Base-by-base conservation (phyloP, 129 eudicot species). In the Escallonia herrerae region DNA sequence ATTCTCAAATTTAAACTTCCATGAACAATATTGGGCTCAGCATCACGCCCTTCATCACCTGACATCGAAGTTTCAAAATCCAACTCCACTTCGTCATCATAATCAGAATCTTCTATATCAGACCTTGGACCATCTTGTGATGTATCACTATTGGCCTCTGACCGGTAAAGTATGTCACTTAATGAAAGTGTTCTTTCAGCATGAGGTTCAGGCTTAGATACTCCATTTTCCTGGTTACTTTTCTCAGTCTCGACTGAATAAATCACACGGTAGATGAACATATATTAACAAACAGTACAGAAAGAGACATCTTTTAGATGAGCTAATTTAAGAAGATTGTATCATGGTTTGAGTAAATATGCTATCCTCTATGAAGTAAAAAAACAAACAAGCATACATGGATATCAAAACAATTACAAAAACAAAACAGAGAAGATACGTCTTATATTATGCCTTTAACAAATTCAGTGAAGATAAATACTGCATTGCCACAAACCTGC, bases 91-190 rank as follows among this genome's bases (percentile, higher is more conserved):
- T 85, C 98, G 43, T 89, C 96, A 40, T 85, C 97, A 63, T 77
- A 81, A 69, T 93, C 99, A 46, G 99, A 86, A 63, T 89, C 95
- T 60, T 89, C 99, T 71, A 95, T 81, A 45, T 77, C 99, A 42
- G 89, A 87, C 77, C 84, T 68, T 48, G 79, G 86, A 55, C 68
- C 84, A 72, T 81, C 86, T 54, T 72, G 81, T 45, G 88, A 88
- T 67, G 87, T 73, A 73, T 88, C 91, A 67, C 82, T 83, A 65
- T 82, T 80, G 61, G 86, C 83, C 50, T 81, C 99, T 40, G 96
- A 77, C 13, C 84, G 87, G 61, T 83, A 83, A 14, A 85, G 81
- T 79, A 87, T 84, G 65, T 91, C 94, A 74, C 86, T 91, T 64
- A 86, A 72, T 55, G 96, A 87, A 66, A 87, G 54, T 52, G 80